A percentile compares a stretch with the other conserved stretches of the same genome.
Conservation (phyloP, 1,139 yeast species). For the Kluyveromyces sp. region DNA sequence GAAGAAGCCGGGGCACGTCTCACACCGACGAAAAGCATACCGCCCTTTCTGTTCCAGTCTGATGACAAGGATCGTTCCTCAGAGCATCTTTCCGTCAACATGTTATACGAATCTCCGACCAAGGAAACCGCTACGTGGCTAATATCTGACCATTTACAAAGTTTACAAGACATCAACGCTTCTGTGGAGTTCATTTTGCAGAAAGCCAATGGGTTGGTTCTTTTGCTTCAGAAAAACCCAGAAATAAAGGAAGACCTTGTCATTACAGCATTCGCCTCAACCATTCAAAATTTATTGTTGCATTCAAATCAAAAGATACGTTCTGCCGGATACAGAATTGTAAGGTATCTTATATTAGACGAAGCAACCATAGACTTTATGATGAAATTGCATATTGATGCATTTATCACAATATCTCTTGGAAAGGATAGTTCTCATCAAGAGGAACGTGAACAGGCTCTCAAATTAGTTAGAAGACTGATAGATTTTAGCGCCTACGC, state of each 20-base stretch:
- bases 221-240: conserved; percentile 52
- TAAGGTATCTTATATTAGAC: conserved; percentile 56
- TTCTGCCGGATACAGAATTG: conserved; percentile 69
- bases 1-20: conserved; percentile 1
- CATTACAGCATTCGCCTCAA: conserved; percentile 51
- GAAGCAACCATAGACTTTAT: conserved; percentile 45
- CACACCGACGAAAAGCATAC: conserved; percentile 5
- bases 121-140: conserved; percentile 43
- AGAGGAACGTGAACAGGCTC: conserved; percentile 71
- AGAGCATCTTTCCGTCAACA: conserved; percentile 1
- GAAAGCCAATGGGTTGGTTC: conserved; percentile 58
- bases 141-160: conserved; percentile 43
- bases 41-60: neutral
- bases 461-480: conserved; percentile 61
- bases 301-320: conserved; percentile 56
- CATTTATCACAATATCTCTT: conserved; percentile 57
- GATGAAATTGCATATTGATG: conserved; percentile 48
- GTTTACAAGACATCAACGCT: conserved; percentile 35
- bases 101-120: conserved; percentile 8
- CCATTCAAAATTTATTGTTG: conserved; percentile 55
- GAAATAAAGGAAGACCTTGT: conserved; percentile 59
- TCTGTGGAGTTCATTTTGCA: conserved; percentile 46
- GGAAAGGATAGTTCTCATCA: conserved; percentile 47
- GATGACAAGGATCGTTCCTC: neutral
- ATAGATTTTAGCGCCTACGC: conserved; percentile 41